These are phyloP conservation scores for Colletotrichum ledebouriae DNA, from an alignment of 2,329 filamentous ascomycete genomes.

Conservation along the genomic window DNA sequence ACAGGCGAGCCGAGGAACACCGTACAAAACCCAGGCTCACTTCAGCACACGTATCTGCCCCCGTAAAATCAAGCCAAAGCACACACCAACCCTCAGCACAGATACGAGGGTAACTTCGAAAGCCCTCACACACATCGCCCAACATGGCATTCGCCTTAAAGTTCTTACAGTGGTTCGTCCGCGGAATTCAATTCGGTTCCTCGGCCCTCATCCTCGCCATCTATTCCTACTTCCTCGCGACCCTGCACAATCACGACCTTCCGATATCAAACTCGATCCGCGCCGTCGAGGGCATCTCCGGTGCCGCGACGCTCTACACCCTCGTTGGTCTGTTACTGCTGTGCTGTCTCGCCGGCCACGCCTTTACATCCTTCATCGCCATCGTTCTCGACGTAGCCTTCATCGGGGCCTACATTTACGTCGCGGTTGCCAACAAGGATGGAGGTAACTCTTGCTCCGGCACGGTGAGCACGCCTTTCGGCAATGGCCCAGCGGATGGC, in stretches of 20 bases:
- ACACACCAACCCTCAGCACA: background rate
- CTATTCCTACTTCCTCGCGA: constrained; percentile 87
- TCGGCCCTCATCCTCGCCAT: constrained; percentile 81
- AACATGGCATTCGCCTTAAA: constrained; percentile 67
- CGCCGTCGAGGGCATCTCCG: constrained; percentile 84
- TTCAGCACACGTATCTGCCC: too few species aligned
- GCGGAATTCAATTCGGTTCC: constrained; percentile 80
- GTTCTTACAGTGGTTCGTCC: constrained; percentile 76
- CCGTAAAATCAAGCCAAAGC: background rate
- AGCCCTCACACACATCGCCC: background rate
- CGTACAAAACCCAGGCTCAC: too few species aligned
- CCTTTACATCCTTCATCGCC: constrained; percentile 78
- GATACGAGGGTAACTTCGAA: background rate
- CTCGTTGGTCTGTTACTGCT: constrained; percentile 79
- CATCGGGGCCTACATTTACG: constrained; percentile 82
- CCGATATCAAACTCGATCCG: constrained; percentile 74
- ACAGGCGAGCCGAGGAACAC: too few species aligned
- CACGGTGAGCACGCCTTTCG: constrained; percentile 76
- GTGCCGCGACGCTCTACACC: constrained; percentile 80
- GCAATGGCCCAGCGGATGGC: constrained; percentile 68
- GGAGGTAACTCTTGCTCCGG: constrained; percentile 75
- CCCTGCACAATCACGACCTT: constrained; percentile 74
- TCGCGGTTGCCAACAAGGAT: constrained; percentile 79
- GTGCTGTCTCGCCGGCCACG: constrained; percentile 82
- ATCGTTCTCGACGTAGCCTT: constrained; percentile 85